These are phyloP conservation scores for Nymphaea thermarum DNA, from an alignment of 164 flowering plant species.

Conservation along the genomic window DNA sequence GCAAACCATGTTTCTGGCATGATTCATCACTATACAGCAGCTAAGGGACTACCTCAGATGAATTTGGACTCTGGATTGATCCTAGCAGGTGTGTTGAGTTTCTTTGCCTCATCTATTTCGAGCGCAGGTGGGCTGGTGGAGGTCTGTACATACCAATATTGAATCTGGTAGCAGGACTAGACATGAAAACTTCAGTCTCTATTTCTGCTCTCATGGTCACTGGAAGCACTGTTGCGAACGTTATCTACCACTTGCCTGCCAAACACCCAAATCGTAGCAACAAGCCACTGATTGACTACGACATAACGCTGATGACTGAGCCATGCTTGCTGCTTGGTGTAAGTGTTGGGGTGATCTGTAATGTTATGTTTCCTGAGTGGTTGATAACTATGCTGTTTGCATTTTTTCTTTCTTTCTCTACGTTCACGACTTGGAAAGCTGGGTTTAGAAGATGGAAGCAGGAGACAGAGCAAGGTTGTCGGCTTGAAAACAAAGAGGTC, in stretches of 20 bases:
- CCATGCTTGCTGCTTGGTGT: conserved; percentile 69
- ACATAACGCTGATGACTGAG: conserved; percentile 49
- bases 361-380: conserved; percentile 58
- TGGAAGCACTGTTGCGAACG: conserved; percentile 55
- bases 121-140: conserved; percentile 76
- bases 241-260: conserved; percentile 21
- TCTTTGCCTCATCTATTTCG: conserved; percentile 47
- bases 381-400: conserved; percentile 41
- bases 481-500: conserved; percentile 7
- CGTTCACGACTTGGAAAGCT: conserved; percentile 39
- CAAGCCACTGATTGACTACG: conserved; percentile 38
- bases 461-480: conserved; percentile 28
- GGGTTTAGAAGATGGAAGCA: conserved; percentile 40
- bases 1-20: background rate
- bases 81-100: conserved; percentile 32
- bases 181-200: conserved; percentile 49
- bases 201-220: conserved; percentile 74
- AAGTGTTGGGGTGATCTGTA: conserved; percentile 61
- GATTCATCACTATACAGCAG: background rate
- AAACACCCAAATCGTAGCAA: conserved; percentile 15
- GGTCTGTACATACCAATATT: conserved; percentile 57
- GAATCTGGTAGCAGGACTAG: conserved; percentile 45
- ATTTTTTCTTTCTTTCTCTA: conserved; percentile 44
- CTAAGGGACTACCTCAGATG: background rate
- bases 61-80: background rate